Conservation (phyloP, 805 yeast species). For the Saturnispora zaruensis region DNA sequence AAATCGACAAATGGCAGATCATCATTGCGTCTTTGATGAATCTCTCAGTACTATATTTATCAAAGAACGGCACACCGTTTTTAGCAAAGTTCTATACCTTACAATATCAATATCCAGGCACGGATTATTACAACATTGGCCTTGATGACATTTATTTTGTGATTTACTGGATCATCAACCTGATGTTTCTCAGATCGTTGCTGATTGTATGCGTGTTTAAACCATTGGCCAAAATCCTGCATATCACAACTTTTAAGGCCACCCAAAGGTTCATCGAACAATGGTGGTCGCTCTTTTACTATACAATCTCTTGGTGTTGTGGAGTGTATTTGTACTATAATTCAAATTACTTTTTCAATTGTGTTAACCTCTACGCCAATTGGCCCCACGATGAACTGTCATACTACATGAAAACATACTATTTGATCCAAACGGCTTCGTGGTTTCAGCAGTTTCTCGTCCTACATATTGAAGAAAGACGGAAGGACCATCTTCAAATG, state of each 20-base stretch:
- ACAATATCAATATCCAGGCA: constrained; percentile 30
- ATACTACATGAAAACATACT: constrained; percentile 52
- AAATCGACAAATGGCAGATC: constrained; percentile 18
- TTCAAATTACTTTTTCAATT: constrained; percentile 52
- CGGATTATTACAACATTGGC: constrained; percentile 44
- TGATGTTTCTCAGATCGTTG: constrained; percentile 52
- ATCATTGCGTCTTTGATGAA: constrained; percentile 15
- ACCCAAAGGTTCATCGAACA: constrained; percentile 75
- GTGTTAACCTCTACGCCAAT: constrained; percentile 48
- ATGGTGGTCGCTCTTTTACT: constrained; percentile 67
- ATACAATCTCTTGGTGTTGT: constrained; percentile 40
- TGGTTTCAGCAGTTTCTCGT: constrained; percentile 80
- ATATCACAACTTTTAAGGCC: constrained; percentile 43
- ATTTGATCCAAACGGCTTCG: constrained; percentile 60
- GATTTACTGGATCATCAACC: constrained; percentile 42
- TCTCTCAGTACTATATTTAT: constrained; percentile 12
- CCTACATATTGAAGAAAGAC: constrained; percentile 63
- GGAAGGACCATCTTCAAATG: constrained; percentile 85
- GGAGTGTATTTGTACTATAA: constrained; percentile 52
- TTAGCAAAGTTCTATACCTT: constrained; percentile 32
- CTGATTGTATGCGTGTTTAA: constrained; percentile 48
- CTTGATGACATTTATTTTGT: constrained; percentile 47
- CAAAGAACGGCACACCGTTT: constrained; percentile 19
- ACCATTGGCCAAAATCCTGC: constrained; percentile 43
- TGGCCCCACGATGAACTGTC: constrained; percentile 71